Evolutionary conservation across 371 early-diverging fungal genomes (phyloP).

Genomic region (Mortierella sp.): DNA sequence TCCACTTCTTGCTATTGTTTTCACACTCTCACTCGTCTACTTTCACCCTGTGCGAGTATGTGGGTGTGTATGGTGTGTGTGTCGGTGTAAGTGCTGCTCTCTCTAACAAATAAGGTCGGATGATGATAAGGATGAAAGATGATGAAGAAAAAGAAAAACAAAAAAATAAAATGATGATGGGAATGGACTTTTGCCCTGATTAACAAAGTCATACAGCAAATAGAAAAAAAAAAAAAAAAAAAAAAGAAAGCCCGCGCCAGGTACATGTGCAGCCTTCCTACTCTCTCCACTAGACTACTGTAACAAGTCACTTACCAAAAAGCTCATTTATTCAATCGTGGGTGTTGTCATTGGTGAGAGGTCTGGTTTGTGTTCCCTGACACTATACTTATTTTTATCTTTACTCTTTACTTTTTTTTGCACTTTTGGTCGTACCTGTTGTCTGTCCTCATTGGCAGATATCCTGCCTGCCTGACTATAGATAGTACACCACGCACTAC

Average conservation of each 20-base stretch:
- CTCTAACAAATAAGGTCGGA: not conserved
- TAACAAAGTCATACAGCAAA: not conserved
- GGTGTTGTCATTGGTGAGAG: not conserved
- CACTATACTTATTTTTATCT: slow-evolving; percentile 1
- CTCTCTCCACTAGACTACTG: no score
- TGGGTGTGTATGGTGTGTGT: not conserved
- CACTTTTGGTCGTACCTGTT: no score
- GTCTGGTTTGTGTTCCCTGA: no score
- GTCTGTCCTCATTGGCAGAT: no score
- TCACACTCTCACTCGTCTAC: not conserved
- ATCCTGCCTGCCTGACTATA: no score
- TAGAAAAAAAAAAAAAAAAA: not conserved
- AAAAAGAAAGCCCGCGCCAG: not conserved
- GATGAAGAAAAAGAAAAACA: not conserved
- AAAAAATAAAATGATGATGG: not conserved
- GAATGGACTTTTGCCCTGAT: not conserved
- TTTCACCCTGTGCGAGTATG: not conserved
- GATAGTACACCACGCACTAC: no score
- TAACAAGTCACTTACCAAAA: no score
- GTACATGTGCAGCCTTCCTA: no score
- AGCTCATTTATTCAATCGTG: no score
- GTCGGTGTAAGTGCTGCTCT: no score
- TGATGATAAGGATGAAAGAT: not conserved
- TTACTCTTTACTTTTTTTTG: not conserved
- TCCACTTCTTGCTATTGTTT: not conserved